A percentile compares a stretch with the other conserved stretches of the same genome.
These are phyloP conservation scores for Quercus variabilis DNA, from an alignment of 306 rosid genomes.

Conservation along the genomic window DNA sequence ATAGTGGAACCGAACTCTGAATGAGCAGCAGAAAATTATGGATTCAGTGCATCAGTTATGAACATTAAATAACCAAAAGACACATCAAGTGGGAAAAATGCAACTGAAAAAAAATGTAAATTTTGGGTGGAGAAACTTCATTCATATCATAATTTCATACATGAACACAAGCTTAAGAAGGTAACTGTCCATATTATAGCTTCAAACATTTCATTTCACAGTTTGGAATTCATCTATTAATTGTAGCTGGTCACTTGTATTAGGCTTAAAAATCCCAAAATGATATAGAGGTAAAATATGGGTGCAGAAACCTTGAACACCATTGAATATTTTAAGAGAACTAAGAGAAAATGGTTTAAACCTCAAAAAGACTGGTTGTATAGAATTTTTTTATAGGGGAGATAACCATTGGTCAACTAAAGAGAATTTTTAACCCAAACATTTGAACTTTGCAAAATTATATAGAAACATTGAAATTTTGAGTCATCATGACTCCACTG, in stretches of 20 bases:
- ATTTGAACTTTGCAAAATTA: background rate
- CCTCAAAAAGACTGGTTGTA: background rate
- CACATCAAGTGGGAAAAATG: background rate
- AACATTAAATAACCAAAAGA: background rate
- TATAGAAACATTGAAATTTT: background rate
- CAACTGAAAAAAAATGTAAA: background rate
- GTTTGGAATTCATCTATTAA: background rate
- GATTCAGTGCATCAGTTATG: constrained; percentile 8
- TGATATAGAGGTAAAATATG: background rate
- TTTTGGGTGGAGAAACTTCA: background rate
- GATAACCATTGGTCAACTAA: background rate
- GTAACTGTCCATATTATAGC: background rate
- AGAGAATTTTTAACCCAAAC: background rate
- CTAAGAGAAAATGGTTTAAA: background rate
- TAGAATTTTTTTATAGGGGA: background rate
- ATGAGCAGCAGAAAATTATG: constrained; percentile 32
- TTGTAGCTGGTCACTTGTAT: background rate
- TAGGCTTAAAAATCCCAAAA: background rate
- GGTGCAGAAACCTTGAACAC: background rate
- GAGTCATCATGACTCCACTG: background rate
- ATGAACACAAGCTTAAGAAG: background rate
- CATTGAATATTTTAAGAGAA: background rate
- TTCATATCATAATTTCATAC: background rate
- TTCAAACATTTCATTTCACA: background rate
- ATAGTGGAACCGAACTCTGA: constrained; percentile 97